These are phyloP conservation scores for Penicillium samsonianum DNA, from an alignment of 495 filamentous ascomycete genomes.

Conservation along the genomic window DNA sequence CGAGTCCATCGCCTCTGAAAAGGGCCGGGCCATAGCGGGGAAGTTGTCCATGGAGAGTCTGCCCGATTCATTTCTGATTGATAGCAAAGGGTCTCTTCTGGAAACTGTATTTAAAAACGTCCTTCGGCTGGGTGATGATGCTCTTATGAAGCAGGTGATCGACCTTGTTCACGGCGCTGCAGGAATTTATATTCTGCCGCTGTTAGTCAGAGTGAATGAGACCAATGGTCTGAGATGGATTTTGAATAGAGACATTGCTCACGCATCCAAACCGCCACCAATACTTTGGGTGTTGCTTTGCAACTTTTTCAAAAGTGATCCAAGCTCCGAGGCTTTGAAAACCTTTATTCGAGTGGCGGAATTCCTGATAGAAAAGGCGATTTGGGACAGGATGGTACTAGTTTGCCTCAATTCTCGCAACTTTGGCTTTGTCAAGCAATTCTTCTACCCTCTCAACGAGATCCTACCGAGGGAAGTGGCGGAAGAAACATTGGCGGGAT, in stretches of 20 bases:
- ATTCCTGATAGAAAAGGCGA: not conserved
- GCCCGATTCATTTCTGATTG: not conserved
- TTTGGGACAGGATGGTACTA: slow-evolving; percentile 1
- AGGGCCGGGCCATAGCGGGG: not conserved
- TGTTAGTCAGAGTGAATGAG: not conserved
- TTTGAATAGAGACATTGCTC: not conserved
- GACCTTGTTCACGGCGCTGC: not conserved
- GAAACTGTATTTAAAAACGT: not conserved
- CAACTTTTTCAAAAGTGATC: not conserved
- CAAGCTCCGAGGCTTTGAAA: not conserved
- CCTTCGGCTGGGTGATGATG: not conserved
- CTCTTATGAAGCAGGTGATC: not conserved
- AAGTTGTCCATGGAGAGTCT: not conserved
- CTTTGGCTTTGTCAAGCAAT: not conserved
- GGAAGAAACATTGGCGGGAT: not conserved
- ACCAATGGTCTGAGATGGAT: not conserved
- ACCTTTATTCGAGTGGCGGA: not conserved
- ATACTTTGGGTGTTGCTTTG: slow-evolving; percentile 4
- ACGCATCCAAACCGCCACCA: not conserved
- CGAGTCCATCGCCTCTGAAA: not conserved
- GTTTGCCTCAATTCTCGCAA: not conserved
- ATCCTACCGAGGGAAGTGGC: not conserved
- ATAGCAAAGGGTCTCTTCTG: not conserved
- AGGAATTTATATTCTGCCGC: slow-evolving; percentile 1
- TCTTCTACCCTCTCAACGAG: slow-evolving; percentile 2